Evolutionary conservation across 2,329 filamentous ascomycete species (phyloP), one percentile per base, ranked within the genome.

Genomic region (Colletotrichum endophyticum): DNA sequence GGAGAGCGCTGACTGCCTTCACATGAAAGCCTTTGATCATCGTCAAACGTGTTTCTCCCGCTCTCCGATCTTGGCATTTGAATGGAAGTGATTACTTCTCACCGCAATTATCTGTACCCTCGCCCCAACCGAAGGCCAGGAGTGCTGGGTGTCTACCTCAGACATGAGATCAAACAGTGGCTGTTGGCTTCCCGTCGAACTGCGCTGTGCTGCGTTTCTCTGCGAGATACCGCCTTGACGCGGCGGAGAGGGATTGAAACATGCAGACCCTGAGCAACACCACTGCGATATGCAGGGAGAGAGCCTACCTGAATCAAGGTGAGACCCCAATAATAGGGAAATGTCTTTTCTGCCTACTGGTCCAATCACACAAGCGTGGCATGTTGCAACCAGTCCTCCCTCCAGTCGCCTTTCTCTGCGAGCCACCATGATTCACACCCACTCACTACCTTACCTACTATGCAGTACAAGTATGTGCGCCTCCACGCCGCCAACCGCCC

Each of bases 121-220:
- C 59, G 5, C n/a, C 19, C 12, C 32, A 30, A 15, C 16, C 5
- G 16, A 63, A 32, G n/a, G 13, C 7, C 44, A 53, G 44, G 44
- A 6, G 44, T 28, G 39, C 30, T 34, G 8, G 25, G 27, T 30
- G 8, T 32, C 34, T 66, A 66, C 36, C 25, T 59, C 39, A 63
- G 12, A 75, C 69, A 59, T 13, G n/a, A 73, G 15, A 68, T 61
- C 59, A 69, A 39, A 70, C 74, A 39, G 64, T 73, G 63, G 63
- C 73, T 57, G 53, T 12, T 66, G n/a, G 16, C 34, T 15, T 53
- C 53, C 34, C 49, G 7, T n/a, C 22, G 39, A 59, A 22, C 16
- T 16, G 34, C 25, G 32, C 15, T 8, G 34, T 25, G 36, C 30
- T 44, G 34, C 15, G 44, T 53, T 53, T 13, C 19, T 30, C 53